Evolutionary conservation across 768 basidiomycete genomes (phyloP).

Genomic region (Xerocomellus chrysenteron): DNA sequence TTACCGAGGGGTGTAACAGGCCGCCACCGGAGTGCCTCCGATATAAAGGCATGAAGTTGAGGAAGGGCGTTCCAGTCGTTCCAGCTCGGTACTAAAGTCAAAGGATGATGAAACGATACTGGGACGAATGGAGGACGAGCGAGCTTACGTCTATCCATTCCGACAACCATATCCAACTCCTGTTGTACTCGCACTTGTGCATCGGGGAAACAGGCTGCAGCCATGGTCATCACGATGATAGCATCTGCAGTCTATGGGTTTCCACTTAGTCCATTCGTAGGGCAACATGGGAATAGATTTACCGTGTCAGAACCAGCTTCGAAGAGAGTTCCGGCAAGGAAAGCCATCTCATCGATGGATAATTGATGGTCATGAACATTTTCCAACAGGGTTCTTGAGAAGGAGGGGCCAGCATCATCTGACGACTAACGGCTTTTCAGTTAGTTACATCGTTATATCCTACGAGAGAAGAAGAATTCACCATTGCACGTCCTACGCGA

Average conservation of each 20-base stretch:
- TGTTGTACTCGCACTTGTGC: conserved; percentile 49
- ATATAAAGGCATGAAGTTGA: conserved; percentile 38
- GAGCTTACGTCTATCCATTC: conserved; percentile 32
- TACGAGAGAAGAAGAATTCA: conserved; percentile 7
- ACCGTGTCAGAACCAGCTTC: conserved; percentile 62
- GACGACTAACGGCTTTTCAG: conserved; percentile 3
- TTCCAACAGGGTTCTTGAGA: conserved; percentile 55
- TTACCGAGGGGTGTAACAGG: conserved; percentile 32
- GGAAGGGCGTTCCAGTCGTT: conserved; percentile 34
- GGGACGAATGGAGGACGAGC: not conserved
- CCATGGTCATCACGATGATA: conserved; percentile 46
- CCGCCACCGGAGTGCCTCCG: conserved; percentile 39
- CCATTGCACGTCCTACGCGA: conserved; percentile 45
- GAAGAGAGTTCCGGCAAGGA: conserved; percentile 58
- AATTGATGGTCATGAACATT: conserved; percentile 46
- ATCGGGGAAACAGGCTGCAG: conserved; percentile 53
- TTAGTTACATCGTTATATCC: not conserved
- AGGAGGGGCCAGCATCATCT: conserved; percentile 31
- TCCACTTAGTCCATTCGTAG: not conserved
- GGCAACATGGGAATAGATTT: not conserved
- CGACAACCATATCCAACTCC: conserved; percentile 53
- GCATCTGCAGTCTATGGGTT: not conserved
- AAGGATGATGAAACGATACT: not conserved
- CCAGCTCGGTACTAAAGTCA: conserved; percentile 35
- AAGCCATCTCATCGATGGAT: conserved; percentile 52